Percentiles rank a stretch among this genome's conserved stretches.
Conservation (phyloP, 2,329 filamentous ascomycete species). For the Thielaviopsis ethacetica region DNA sequence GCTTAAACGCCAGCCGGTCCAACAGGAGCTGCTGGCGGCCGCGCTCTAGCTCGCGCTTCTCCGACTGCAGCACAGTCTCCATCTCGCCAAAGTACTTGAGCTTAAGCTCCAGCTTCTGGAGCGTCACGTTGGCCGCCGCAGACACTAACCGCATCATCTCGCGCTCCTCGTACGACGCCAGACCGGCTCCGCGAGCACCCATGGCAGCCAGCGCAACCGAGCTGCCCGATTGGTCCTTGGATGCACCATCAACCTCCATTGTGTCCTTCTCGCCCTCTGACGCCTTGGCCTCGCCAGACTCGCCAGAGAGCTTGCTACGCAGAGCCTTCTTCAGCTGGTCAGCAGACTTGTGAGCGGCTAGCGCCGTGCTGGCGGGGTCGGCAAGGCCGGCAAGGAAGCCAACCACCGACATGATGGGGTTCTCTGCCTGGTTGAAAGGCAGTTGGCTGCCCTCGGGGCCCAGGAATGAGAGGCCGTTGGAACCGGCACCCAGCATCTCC, state of each 20-base stretch:
- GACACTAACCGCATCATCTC: constrained; percentile 91
- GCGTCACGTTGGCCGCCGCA: constrained; percentile 78
- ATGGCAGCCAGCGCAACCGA: constrained; percentile 74
- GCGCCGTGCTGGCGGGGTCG: constrained; percentile 77
- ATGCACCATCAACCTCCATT: constrained; percentile 44
- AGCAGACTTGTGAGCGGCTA: constrained; percentile 74
- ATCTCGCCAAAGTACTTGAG: constrained; percentile 93
- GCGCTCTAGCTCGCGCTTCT: constrained; percentile 82
- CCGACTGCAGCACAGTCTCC: constrained; percentile 79
- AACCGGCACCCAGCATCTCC: constrained; percentile 35
- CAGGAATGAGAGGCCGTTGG: constrained; percentile 46
- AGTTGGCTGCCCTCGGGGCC: constrained; percentile 62
- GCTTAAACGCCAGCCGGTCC: constrained; percentile 79
- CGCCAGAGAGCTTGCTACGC: constrained; percentile 56
- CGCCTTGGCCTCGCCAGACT: constrained; percentile 32
- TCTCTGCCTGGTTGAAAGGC: constrained; percentile 84
- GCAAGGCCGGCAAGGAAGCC: constrained; percentile 84
- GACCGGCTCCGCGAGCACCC: constrained; percentile 68
- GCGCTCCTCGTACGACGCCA: constrained; percentile 91
- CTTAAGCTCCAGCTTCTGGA: constrained; percentile 92
- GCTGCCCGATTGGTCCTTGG: constrained; percentile 30
- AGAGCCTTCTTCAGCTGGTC: constrained; percentile 71
- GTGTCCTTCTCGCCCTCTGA: constrained; percentile 27
- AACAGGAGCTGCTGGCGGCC: constrained; percentile 86
- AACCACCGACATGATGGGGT: constrained; percentile 91